Conservation (phyloP, 352 stramenopile genomes). For the Plasmopara muralis region DNA sequence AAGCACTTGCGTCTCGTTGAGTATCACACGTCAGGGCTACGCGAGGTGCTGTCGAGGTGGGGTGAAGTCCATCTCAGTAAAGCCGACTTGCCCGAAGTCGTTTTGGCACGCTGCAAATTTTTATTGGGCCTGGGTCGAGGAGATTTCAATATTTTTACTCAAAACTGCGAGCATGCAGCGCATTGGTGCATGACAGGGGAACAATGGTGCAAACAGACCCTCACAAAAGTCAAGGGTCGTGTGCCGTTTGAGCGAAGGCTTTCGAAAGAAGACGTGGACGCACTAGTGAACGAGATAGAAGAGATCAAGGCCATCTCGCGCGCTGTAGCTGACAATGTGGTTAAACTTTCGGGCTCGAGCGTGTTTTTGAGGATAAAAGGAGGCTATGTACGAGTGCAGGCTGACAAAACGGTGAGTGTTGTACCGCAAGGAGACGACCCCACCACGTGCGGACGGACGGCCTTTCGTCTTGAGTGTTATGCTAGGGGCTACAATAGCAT, state of each 20-base stretch:
- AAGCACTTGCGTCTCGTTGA: slow-evolving; percentile 70
- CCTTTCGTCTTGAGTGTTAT: slow-evolving; percentile 71
- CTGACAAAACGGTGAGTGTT: slow-evolving; percentile 45
- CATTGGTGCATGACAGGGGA: slow-evolving; percentile 87
- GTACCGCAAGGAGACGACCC: slow-evolving; percentile 41
- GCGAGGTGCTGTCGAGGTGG: slow-evolving; percentile 72
- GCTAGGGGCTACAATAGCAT: slow-evolving; percentile 83
- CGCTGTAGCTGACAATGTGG: slow-evolving; percentile 57
- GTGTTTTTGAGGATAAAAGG: slow-evolving; percentile 72
- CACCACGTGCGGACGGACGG: slow-evolving; percentile 41
- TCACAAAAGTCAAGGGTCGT: slow-evolving; percentile 59
- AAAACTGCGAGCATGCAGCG: slow-evolving; percentile 84
- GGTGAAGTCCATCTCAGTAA: slow-evolving; percentile 84
- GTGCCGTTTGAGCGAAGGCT: slow-evolving; percentile 78
- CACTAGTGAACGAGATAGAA: slow-evolving; percentile 63
- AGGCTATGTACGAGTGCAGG: slow-evolving; percentile 53
- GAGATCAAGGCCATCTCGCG: slow-evolving; percentile 66
- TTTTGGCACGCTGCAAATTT: slow-evolving; percentile 79
- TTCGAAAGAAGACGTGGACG: slow-evolving; percentile 67
- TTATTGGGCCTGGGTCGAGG: slow-evolving; percentile 64
- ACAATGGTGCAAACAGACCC: slow-evolving; percentile 85
- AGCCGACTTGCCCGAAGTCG: slow-evolving; percentile 73
- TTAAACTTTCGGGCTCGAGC: slow-evolving; percentile 46
- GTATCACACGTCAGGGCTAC: slow-evolving; percentile 77
- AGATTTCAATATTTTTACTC: slow-evolving; percentile 85